These are phyloP conservation scores for Beta macrorhiza DNA, from an alignment of 179 eudicot species.

Conservation along the genomic window DNA sequence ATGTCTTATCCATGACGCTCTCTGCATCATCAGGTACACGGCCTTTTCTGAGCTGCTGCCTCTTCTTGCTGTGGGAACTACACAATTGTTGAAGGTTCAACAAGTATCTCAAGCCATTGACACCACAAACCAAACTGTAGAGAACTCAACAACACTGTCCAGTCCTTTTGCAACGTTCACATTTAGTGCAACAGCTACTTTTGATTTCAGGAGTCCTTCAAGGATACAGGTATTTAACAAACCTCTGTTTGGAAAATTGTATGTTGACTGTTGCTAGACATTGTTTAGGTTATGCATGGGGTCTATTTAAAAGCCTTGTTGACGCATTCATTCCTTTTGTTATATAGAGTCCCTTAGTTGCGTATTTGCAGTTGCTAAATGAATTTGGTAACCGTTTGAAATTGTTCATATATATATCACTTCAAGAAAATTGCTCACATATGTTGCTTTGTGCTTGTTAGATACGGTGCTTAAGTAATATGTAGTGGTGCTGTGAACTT, in stretches of 20 bases:
- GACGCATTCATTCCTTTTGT: not conserved
- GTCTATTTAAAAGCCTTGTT: not conserved
- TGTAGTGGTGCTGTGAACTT: not conserved
- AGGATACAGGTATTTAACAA: slow-evolving; percentile 72
- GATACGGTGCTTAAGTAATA: not conserved
- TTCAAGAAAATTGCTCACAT: not conserved
- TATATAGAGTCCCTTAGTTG: not conserved
- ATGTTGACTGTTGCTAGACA: not conserved
- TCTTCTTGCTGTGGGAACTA: slow-evolving; percentile 68
- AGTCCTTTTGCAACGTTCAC: slow-evolving; percentile 70
- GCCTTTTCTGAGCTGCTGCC: slow-evolving; percentile 93
- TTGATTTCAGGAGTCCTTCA: slow-evolving; percentile 77
- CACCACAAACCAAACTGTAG: slow-evolving; percentile 55
- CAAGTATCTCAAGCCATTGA: slow-evolving; percentile 66
- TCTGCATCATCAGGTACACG: slow-evolving; percentile 62
- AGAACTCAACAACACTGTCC: slow-evolving; percentile 60
- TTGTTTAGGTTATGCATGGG: not conserved
- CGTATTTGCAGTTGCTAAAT: not conserved
- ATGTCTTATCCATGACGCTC: not conserved
- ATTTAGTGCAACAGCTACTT: slow-evolving; percentile 81
- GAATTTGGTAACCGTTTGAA: too few relatives aligned
- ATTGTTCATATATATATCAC: too few relatives aligned
- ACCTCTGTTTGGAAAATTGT: not conserved
- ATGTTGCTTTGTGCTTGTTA: too few relatives aligned
- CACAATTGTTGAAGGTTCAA: slow-evolving; percentile 70